Percentiles rank a stretch among this genome's conserved stretches.
Conservation (phyloP, 2,329 filamentous ascomycete species). For the Emericellopsis cladophorae region DNA sequence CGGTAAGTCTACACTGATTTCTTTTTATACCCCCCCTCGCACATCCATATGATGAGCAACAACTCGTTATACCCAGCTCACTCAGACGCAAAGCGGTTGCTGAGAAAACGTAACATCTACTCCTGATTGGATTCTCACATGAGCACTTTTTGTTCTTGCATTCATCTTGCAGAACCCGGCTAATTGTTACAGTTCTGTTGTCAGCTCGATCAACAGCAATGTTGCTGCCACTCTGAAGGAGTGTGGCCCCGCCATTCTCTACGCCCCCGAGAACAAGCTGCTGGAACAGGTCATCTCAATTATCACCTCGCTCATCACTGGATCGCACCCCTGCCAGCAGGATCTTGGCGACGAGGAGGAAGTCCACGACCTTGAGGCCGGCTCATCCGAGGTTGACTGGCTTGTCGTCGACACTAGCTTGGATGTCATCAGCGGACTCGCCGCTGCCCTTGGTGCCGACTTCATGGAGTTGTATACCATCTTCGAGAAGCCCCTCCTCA, state of each 20-base stretch:
- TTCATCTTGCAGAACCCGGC: conserved; percentile 5
- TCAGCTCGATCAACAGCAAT: conserved; percentile 93
- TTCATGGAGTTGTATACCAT: conserved; percentile 91
- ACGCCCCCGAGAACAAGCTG: conserved; percentile 53
- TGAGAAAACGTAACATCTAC: conserved; percentile 58
- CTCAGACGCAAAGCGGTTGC: conserved; percentile 89
- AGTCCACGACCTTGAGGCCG: conserved; percentile 55
- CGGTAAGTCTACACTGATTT: conserved; percentile 52
- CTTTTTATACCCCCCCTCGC: conserved; percentile 8
- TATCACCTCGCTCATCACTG: conserved; percentile 69
- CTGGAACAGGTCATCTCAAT: conserved; percentile 60
- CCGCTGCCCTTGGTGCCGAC: conserved; percentile 65
- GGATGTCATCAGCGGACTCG: conserved; percentile 77
- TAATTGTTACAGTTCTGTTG: conserved; percentile 50
- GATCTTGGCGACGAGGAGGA: conserved; percentile 77
- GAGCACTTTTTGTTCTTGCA: conserved; percentile 9
- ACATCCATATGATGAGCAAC: conserved; percentile 63
- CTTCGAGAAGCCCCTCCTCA: conserved; percentile 84
- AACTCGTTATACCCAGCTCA: conserved; percentile 98
- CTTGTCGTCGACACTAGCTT: conserved; percentile 88
- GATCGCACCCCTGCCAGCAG: conserved; percentile 85
- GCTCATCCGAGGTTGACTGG: conserved; percentile 95
- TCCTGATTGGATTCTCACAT: conserved; percentile 20
- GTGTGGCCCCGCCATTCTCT: conserved; percentile 76
- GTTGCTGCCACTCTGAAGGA: conserved; percentile 81